A percentile compares a stretch with the other conserved stretches of the same genome.
Evolutionary conservation across 768 basidiomycete species (phyloP).

Genomic region (Amanita exitialis): DNA sequence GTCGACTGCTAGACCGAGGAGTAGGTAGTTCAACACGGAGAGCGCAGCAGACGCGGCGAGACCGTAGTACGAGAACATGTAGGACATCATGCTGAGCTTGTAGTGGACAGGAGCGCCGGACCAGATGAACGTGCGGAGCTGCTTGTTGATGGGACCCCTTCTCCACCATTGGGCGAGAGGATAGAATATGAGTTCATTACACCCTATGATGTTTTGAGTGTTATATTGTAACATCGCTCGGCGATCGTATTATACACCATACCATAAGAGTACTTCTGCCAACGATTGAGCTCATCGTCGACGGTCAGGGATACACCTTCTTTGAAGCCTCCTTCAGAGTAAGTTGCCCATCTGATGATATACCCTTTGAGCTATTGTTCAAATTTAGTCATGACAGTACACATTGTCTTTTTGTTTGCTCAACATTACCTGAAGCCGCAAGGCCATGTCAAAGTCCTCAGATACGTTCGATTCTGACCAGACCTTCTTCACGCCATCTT

Average conservation of each 20-base stretch:
- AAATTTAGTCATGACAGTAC: not conserved
- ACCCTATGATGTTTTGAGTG: slow-evolving; percentile 28
- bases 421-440: slow-evolving; percentile 39
- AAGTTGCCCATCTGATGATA: slow-evolving; percentile 79
- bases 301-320: slow-evolving; percentile 86
- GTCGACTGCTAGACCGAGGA: slow-evolving; percentile 51
- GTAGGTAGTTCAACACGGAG: slow-evolving; percentile 59
- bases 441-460: slow-evolving; percentile 78
- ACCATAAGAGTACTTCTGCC: slow-evolving; percentile 87
- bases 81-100: slow-evolving; percentile 72
- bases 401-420: not conserved
- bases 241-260: slow-evolving; percentile 26
- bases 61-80: slow-evolving; percentile 57
- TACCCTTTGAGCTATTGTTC: slow-evolving; percentile 43
- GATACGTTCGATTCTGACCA: slow-evolving; percentile 81
- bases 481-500: slow-evolving; percentile 57
- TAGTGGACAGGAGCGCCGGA: slow-evolving; percentile 70
- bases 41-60: slow-evolving; percentile 55
- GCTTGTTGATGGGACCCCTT: slow-evolving; percentile 75
- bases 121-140: slow-evolving; percentile 71
- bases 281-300: slow-evolving; percentile 85
- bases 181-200: slow-evolving; percentile 78
- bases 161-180: slow-evolving; percentile 72
- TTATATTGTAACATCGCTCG: slow-evolving; percentile 3
- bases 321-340: slow-evolving; percentile 78